phyloP scores from a whole-genome alignment of 129 eudicot species.

The Ambrosia artemisiifolia region DNA sequence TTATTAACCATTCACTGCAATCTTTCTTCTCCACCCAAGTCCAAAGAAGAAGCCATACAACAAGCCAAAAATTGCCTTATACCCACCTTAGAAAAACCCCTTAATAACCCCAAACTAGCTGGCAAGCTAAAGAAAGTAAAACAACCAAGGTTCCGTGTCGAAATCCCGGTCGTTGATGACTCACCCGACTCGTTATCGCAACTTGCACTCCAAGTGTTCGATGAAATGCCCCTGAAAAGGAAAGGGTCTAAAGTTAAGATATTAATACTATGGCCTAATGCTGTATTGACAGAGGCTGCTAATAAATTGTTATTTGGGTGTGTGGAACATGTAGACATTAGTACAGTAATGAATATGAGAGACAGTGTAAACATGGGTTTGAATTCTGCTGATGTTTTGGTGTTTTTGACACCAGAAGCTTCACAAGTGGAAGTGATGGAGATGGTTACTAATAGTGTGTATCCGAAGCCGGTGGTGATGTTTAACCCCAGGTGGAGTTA shows the following conservation, averaged over 20 bases:
- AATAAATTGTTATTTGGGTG: conserved; percentile 24
- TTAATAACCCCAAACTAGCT: conserved; percentile 66
- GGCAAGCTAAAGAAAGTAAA: conserved; percentile 72
- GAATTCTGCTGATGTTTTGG: conserved; percentile 65
- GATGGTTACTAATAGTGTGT: conserved; percentile 40
- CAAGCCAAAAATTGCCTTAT: conserved; percentile 80
- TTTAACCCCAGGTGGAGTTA: conserved; percentile 78
- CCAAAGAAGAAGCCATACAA: conserved; percentile 79
- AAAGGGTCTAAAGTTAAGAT: conserved; percentile 56
- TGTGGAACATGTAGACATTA: conserved; percentile 46
- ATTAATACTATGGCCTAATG: conserved; percentile 52
- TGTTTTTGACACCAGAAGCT: conserved; percentile 75
- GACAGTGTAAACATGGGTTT: conserved; percentile 34
- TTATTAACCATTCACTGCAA: conserved; percentile 30
- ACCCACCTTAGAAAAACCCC: conserved; percentile 64
- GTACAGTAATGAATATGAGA: conserved; percentile 23
- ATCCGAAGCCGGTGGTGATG: conserved; percentile 65
- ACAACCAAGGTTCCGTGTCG: conserved; percentile 70
- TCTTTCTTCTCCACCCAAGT: conserved; percentile 60
- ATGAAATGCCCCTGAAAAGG: conserved; percentile 46
- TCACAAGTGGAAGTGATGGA: conserved; percentile 53
- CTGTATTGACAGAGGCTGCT: conserved; percentile 41
- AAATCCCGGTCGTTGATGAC: conserved; percentile 75
- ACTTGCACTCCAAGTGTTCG: conserved; percentile 62
- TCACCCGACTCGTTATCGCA: conserved; percentile 49